Evolutionary conservation across 169 alveolate genomes (phyloP), one percentile per base, ranked within the genome.

Genomic region (Plasmodium chabaudi): DNA sequence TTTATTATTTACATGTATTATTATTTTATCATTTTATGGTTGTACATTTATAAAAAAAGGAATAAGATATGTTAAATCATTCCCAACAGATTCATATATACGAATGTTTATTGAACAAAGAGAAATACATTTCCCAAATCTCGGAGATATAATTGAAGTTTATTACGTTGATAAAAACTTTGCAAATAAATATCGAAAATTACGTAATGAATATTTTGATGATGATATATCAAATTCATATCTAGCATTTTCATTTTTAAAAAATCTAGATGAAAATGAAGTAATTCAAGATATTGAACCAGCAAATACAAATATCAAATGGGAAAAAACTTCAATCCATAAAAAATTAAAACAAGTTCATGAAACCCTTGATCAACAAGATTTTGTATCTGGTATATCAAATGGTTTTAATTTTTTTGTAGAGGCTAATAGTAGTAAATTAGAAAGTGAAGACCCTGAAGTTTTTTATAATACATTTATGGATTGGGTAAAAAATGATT

Each of bases 11-110:
- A 7, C 82, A 15, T 4, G 0, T 17, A 51, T 67, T 10, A 15
- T 79, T 1, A 55, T 67, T 15, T 60, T 79, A 42, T 79, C 89
- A 12, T 9, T 79, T 17, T 79, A 79, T 65, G 89, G 89, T 7
- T 79, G 89, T 23, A 79, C 89, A 2, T 42, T 67, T n/a, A 79
- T 79, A 72, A 79, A 79, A 57, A 79, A 79, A 47, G 89, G 89
- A 53, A 79, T 79, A 2, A 79, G 68, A 53, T 79, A 79, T 55
- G 89, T 65, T 67, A 79, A 79, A 59, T 84, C 82, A 6, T 79
- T 79, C 9, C 89, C 89, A 2, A 19, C 42, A 3, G 89, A 79
- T 79, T 79, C 89, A 7, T 79, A 79, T 47, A 82, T 79, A 10
- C 75, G 89, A 12, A 23, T 53, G 6, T 79, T 79, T 47, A 39